These are phyloP conservation scores for Oehlia diaphana DNA, from an alignment of 192 early-diverging fungal genomes.

Conservation along the genomic window DNA sequence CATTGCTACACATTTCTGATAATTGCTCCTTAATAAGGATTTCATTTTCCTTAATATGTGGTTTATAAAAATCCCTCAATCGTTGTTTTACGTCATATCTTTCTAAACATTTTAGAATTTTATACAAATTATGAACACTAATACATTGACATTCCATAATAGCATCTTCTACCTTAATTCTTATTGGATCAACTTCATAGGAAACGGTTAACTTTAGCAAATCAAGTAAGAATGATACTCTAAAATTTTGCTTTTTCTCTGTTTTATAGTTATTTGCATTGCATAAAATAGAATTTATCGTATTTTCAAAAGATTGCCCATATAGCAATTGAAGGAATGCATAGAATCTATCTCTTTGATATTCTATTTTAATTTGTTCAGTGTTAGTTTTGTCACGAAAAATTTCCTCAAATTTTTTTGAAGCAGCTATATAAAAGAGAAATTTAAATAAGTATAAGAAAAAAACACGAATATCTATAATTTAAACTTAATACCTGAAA, in stretches of 20 bases:
- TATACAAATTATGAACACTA: neutral
- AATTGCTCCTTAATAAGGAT: neutral
- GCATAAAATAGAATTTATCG: neutral
- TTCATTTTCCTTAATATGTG: no score
- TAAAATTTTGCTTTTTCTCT: no score
- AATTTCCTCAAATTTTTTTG: neutral
- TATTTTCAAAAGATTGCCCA: neutral
- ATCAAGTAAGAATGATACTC: neutral
- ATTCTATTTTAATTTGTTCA: no score
- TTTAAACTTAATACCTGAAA: neutral
- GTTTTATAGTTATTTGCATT: neutral
- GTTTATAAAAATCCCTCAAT: neutral
- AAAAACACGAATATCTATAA: neutral
- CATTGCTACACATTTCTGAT: no score
- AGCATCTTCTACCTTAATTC: neutral
- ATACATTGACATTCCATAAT: neutral
- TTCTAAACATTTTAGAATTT: neutral
- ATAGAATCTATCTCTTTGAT: neutral
- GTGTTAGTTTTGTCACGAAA: neutral
- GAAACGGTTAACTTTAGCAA: neutral
- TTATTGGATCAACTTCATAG: neutral
- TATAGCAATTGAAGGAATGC: neutral
- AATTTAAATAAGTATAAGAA: neutral
- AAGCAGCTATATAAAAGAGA: neutral
- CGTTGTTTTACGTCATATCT: no score